Evolutionary conservation across 345 rosid species (phyloP), one percentile per base, ranked within the genome.

Genomic region (Lumnitzera racemosa): DNA sequence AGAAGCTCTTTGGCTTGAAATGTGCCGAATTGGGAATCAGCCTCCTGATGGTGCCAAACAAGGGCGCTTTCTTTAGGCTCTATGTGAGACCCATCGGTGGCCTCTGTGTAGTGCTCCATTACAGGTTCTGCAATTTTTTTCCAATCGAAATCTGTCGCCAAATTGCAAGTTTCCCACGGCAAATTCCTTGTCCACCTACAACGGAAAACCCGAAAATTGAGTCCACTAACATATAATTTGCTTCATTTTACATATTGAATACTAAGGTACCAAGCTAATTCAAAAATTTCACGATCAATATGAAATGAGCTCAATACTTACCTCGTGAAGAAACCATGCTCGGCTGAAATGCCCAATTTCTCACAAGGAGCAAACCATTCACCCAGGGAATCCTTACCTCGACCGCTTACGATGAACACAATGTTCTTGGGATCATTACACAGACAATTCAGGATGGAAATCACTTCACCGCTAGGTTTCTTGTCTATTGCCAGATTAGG

Each of bases 1-100:
- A 81, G 87, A 57, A 90, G 97, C 75, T 90, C 95, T 64, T 83
- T 85, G 58, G 95, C 91, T 72, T 90, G 97, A 76, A 74, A 77
- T 12, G 83, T 64, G 25, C 95, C 95, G 10, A 90, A 85, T 14
- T 86, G 76, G 49, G 74, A 76, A 72, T 90, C 97, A 29, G 97
- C 82, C 36, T 81, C 85, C 41, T 78, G 82, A 70, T 87, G 78
- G 64, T 90, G 95, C 97, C 97, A 90, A 57, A 90, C 95, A 65
- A 90, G 29, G 50, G 91, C 97, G 68, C 81, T 81, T 71, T 90
- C 91, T 75, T 90, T 90, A 53, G 70, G 74, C 66, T 90, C 97
- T 53, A 90, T 80, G 61, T 61, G 83, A 5, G 97, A 90, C 13
- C 97, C 97, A 74, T 90, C 97, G 0, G 97, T 90, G 51, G 91